Conservation (phyloP, 2,329 filamentous ascomycete genomes). For the Calonectria hawksworthii region DNA sequence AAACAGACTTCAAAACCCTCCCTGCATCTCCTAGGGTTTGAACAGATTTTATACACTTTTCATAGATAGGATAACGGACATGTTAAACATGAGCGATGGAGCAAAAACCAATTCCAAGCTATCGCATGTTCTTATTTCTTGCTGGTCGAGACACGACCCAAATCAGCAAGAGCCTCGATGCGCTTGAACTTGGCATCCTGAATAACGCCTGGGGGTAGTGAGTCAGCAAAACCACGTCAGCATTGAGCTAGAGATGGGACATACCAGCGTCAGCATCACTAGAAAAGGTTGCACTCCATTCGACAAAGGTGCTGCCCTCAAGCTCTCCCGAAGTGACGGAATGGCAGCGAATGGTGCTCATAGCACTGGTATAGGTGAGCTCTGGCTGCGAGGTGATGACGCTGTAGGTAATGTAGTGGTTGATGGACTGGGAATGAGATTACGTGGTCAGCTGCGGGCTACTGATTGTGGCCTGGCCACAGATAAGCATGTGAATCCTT, state of each 20-base stretch:
- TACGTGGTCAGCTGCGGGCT: neutral
- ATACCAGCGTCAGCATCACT: slow-evolving; percentile 78
- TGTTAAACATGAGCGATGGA: neutral
- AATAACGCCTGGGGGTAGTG: slow-evolving; percentile 70
- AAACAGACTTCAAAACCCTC: too few relatives aligned
- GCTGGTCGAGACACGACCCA: slow-evolving; percentile 65
- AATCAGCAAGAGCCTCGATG: slow-evolving; percentile 76
- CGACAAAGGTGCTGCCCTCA: slow-evolving; percentile 75
- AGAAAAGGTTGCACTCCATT: slow-evolving; percentile 79
- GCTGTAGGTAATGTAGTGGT: slow-evolving; percentile 82
- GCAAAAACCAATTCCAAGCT: neutral
- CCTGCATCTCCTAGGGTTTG: neutral
- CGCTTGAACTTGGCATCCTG: slow-evolving; percentile 84
- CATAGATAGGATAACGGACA: too few relatives aligned
- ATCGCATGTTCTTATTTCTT: slow-evolving; percentile 39
- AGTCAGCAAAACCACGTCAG: slow-evolving; percentile 28
- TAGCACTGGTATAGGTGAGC: slow-evolving; percentile 74
- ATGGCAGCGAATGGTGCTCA: slow-evolving; percentile 77
- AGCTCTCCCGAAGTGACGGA: slow-evolving; percentile 75
- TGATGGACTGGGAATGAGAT: slow-evolving; percentile 67
- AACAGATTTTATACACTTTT: neutral
- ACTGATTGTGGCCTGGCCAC: neutral
- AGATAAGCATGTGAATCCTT: slow-evolving; percentile 41
- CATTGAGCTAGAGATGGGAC: slow-evolving; percentile 35
- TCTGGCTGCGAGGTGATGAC: slow-evolving; percentile 77